phyloP scores from a whole-genome alignment of 2,329 filamentous ascomycete genomes.

The Curvularia eragrostidis region DNA sequence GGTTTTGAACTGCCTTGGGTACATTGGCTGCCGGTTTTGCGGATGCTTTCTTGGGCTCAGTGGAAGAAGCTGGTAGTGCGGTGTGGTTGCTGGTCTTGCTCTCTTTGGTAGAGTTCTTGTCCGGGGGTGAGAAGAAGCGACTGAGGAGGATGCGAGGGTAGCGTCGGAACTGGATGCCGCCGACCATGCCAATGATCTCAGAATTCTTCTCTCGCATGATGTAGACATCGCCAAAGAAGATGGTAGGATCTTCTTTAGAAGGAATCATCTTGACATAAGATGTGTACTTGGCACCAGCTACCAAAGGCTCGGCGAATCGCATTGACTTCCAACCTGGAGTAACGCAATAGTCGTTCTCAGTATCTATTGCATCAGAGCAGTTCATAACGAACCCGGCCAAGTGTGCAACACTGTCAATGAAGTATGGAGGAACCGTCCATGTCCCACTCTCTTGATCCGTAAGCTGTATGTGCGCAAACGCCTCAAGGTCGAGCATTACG shows the following conservation, averaged over 20 bases:
- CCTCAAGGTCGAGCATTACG: conserved; percentile 26
- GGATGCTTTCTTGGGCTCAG: too few relatives aligned
- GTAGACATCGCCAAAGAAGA: conserved; percentile 51
- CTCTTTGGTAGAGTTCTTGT: too few relatives aligned
- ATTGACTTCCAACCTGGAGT: conserved; percentile 31
- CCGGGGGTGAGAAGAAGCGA: conserved; percentile 25
- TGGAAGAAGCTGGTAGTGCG: too few relatives aligned
- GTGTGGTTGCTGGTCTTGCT: too few relatives aligned
- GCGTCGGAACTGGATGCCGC: conserved; percentile 31
- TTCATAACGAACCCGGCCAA: conserved; percentile 35
- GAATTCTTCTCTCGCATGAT: conserved; percentile 42
- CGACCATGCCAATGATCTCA: conserved; percentile 44
- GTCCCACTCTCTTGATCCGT: background rate
- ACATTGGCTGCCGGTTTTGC: too few relatives aligned
- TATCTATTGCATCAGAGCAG: conserved; percentile 20
- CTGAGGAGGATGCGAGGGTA: conserved; percentile 27
- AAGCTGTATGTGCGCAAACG: conserved; percentile 1
- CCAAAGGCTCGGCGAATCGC: conserved; percentile 25
- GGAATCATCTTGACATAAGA: conserved; percentile 35
- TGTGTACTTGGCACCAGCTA: conserved; percentile 14
- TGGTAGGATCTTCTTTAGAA: conserved; percentile 31
- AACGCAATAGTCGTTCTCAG: conserved; percentile 21
- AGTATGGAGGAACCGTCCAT: conserved; percentile 23
- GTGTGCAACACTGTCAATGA: conserved; percentile 33
- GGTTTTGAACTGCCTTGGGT: too few relatives aligned